Evolutionary conservation across 225 moss, liverwort and hornwort species (phyloP).

Genomic region (Polytrichum commune): DNA sequence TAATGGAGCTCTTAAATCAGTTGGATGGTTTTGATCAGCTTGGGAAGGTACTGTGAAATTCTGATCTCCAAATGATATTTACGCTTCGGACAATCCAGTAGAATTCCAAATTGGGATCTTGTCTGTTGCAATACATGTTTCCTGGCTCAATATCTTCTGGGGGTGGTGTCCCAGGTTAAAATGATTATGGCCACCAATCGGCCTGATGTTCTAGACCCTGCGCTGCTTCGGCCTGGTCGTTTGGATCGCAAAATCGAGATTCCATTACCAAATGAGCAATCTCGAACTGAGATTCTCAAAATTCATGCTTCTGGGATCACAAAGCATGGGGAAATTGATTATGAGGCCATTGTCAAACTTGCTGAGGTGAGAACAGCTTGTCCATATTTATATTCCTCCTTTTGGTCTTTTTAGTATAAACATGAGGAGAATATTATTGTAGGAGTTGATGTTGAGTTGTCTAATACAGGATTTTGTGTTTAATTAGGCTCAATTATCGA

Average conservation of each 20-base stretch:
- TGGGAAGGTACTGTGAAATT: slow-evolving; percentile 64
- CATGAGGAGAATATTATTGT: not conserved
- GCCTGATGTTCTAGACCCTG: slow-evolving; percentile 94
- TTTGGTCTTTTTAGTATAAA: not conserved
- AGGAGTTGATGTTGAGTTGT: not conserved
- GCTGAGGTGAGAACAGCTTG: slow-evolving; percentile 58
- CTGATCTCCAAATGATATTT: no score
- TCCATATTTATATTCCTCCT: no score
- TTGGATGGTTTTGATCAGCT: slow-evolving; percentile 96
- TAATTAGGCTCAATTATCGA: not conserved
- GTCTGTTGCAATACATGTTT: not conserved
- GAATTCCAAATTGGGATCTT: slow-evolving; percentile 5
- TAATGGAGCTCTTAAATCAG: slow-evolving; percentile 99
- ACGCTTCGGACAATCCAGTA: not conserved
- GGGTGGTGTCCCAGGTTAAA: slow-evolving; percentile 60
- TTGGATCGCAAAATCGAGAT: slow-evolving; percentile 98
- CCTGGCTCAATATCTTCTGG: slow-evolving; percentile 13
- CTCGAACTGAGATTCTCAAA: slow-evolving; percentile 91
- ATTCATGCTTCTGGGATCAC: slow-evolving; percentile 96
- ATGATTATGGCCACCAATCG: slow-evolving; percentile 99
- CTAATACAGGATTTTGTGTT: not conserved
- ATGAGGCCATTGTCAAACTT: slow-evolving; percentile 95
- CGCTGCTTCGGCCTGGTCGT: slow-evolving; percentile 87
- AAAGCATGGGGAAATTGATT: slow-evolving; percentile 93
- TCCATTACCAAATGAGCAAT: slow-evolving; percentile 94